A percentile compares a stretch with the other conserved stretches of the same genome.
Conservation (phyloP, 2,329 filamentous ascomycete species). For the Venturiaceae sp. region DNA sequence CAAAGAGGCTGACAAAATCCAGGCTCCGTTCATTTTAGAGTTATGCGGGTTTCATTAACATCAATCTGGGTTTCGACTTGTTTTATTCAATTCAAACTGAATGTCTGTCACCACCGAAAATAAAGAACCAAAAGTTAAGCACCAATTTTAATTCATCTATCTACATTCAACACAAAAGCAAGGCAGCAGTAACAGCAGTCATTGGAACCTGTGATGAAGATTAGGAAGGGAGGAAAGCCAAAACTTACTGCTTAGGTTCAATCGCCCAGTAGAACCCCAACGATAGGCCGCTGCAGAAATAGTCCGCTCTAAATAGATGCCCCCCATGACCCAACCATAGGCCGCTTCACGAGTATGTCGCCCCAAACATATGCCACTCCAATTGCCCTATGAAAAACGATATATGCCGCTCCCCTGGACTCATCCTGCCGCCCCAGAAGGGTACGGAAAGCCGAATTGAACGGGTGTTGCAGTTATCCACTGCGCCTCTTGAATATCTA, state of each 20-base stretch:
- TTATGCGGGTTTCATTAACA: too few relatives aligned
- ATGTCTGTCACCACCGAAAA: background rate
- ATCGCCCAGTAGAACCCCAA: too few relatives aligned
- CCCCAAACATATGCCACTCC: too few relatives aligned
- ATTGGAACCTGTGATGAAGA: background rate
- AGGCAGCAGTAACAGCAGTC: background rate
- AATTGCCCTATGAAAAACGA: too few relatives aligned
- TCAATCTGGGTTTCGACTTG: too few relatives aligned
- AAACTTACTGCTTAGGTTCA: background rate
- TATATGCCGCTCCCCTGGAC: too few relatives aligned
- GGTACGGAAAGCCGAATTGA: background rate
- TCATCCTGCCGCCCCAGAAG: too few relatives aligned
- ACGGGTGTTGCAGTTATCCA: background rate
- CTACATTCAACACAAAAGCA: background rate
- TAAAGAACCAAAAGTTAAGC: background rate
- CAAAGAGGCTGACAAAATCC: background rate
- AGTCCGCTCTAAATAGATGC: too few relatives aligned
- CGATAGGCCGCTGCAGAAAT: too few relatives aligned
- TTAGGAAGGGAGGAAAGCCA: background rate
- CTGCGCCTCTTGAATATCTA: background rate
- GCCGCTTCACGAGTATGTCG: too few relatives aligned
- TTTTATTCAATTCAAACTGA: background rate
- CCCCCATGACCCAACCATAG: too few relatives aligned
- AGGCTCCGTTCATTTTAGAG: background rate
- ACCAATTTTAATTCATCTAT: background rate